A percentile compares a stretch with the other conserved stretches of the same genome.
Conservation (phyloP, 345 rosid genomes). For the Boechera retrofracta region DNA sequence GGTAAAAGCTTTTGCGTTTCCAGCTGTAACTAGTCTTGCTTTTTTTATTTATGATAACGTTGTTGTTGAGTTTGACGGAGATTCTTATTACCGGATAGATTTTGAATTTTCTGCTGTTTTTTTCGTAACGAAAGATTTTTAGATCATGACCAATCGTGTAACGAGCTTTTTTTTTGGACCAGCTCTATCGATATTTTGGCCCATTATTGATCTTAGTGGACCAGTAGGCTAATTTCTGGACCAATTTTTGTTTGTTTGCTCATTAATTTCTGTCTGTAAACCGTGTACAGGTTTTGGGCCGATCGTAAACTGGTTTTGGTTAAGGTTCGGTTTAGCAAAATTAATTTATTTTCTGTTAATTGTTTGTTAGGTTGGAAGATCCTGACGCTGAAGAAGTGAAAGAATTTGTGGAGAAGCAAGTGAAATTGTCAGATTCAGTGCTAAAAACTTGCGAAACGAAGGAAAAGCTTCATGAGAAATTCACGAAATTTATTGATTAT, state of each 20-base stretch:
- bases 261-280: not conserved
- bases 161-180: slow-evolving; percentile 37
- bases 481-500: slow-evolving; percentile 72
- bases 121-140: not conserved
- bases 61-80: slow-evolving; percentile 21
- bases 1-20: slow-evolving; percentile 53
- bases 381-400: slow-evolving; percentile 81
- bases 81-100: not conserved
- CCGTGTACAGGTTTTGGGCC: slow-evolving; percentile 16
- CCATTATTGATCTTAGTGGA: slow-evolving; percentile 30
- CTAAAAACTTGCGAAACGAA: slow-evolving; percentile 62
- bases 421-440: slow-evolving; percentile 64
- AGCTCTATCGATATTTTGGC: slow-evolving; percentile 3
- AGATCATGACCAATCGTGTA: slow-evolving; percentile 24
- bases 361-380: slow-evolving; percentile 77
- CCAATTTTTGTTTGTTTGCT: slow-evolving; percentile 31
- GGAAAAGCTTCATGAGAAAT: slow-evolving; percentile 63
- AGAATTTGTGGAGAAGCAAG: slow-evolving; percentile 77
- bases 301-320: slow-evolving; percentile 11
- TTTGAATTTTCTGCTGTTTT: slow-evolving; percentile 12
- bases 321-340: not conserved
- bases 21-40: slow-evolving; percentile 9
- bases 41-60: not conserved
- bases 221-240: slow-evolving; percentile 27
- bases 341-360: not conserved